Conservation (phyloP, 1,139 yeast genomes). For the Yamadazyma aaseri region DNA sequence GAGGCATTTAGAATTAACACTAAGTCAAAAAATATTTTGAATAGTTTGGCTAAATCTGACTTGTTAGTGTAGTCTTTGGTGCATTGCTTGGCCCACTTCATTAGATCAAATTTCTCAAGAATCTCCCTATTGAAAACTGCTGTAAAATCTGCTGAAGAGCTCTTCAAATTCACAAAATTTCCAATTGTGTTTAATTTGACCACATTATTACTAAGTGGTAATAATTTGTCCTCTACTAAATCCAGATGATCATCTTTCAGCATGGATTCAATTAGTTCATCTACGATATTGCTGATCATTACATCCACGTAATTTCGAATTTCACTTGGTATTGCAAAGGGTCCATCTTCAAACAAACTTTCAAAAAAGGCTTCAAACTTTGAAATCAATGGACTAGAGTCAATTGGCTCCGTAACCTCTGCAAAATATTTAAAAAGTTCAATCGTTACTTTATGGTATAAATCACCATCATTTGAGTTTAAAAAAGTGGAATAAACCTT, state of each 20-base stretch:
- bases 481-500: slow-evolving; percentile 7
- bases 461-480: slow-evolving; percentile 23
- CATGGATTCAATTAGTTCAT: too few species aligned
- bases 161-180: not conserved
- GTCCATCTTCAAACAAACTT: not conserved
- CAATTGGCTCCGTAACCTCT: not conserved
- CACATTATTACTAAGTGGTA: too few species aligned
- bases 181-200: not conserved
- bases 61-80: too few species aligned
- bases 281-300: too few species aligned
- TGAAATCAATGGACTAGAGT: not conserved
- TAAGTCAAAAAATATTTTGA: slow-evolving; percentile 25
- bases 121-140: not conserved
- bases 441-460: slow-evolving; percentile 27
- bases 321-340: slow-evolving; percentile 1
- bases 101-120: too few species aligned
- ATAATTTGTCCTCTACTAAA: too few species aligned
- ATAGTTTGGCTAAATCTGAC: too few species aligned
- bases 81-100: too few species aligned
- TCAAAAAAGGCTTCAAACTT: slow-evolving; percentile 2
- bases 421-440: slow-evolving; percentile 27
- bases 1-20: slow-evolving; percentile 29
- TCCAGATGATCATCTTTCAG: too few species aligned
- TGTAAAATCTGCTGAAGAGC: not conserved
- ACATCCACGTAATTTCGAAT: slow-evolving; percentile 1